Percentiles rank a stretch among this genome's conserved stretches.
Evolutionary conservation across 169 alveolate genomes (phyloP).

Genomic region (Plasmodium coatneyi): DNA sequence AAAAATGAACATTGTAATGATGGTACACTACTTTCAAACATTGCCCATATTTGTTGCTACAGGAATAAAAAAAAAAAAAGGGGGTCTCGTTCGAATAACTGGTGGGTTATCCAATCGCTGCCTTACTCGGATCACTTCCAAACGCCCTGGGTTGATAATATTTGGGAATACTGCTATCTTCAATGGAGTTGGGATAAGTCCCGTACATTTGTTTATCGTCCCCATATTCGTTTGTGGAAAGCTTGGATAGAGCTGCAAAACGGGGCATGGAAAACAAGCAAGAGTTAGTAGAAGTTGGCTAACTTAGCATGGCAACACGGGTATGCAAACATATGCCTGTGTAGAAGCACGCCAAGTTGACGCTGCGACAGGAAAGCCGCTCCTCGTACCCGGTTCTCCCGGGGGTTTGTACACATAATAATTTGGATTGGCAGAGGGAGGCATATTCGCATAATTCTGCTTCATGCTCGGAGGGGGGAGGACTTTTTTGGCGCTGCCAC

Average conservation of each 20-base stretch:
- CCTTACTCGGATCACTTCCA: conserved; percentile 17
- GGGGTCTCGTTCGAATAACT: background rate
- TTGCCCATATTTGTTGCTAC: background rate
- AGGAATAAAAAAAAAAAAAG: background rate
- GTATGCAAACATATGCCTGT: background rate
- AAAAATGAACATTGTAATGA: background rate
- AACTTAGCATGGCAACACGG: background rate
- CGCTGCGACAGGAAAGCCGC: background rate
- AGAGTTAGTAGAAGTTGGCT: background rate
- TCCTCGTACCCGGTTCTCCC: conserved; percentile 17
- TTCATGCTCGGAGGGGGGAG: background rate
- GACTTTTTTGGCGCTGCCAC: background rate
- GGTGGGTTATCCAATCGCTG: background rate
- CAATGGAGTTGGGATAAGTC: conserved; percentile 19
- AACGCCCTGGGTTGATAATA: conserved; percentile 20
- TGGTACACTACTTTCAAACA: background rate
- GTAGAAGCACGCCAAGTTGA: background rate
- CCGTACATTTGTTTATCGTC: conserved; percentile 22
- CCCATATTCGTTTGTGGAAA: conserved; percentile 6
- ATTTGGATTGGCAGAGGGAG: background rate
- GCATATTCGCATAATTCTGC: conserved; percentile 3
- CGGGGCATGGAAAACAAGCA: background rate
- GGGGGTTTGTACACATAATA: conserved; percentile 24
- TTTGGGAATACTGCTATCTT: conserved; percentile 22
- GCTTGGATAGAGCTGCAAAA: conserved; percentile 7